Base-by-base conservation (phyloP, 176 grass and related monocot genomes). In the Luzula sylvatica region DNA sequence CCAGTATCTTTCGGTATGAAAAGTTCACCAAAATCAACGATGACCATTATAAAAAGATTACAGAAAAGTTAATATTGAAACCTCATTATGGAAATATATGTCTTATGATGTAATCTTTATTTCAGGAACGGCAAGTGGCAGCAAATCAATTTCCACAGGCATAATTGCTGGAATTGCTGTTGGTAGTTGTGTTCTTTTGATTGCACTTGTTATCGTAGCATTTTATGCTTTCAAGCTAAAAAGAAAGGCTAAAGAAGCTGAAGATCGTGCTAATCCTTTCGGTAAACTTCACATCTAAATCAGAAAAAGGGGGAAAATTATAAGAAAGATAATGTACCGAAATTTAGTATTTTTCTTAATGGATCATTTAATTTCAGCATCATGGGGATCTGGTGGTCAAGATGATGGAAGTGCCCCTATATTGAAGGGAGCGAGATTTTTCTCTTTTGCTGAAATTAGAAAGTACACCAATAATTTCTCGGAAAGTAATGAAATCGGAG, bases 371-470 rank as follows among this genome's bases (percentile, higher is more conserved):
- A 29, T 65, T 76, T 42, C 74, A 94, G 88, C 65, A 65, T 94
- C 83, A 72, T 94, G 88, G 83, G 75, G 62, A 40, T 14, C 23
- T 20, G 65, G 48, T 51, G 75, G 78, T 38, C 73, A 83, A 59
- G 69, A 87, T 55, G 73, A 53, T 7, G 72, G 83, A 68, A 58
- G 56, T 44, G 87, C 82, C 43, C 88, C 83, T 61, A 65, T 83
- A 40, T 46, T 87, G 40, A 94, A 94, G 55, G 83, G 83, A 68
- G 75, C 79, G 67, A 80, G 78, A 82, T 80, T 53, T 49, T 94
- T 94, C 63, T 68, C 83, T 44, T 81, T 72, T 69, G 83, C 87
- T 9, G 88, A 94, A 52, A 38, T 94, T 20, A 94, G 74, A 56
- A 80, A 52, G 14, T 80, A 68, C 65, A 94, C 88, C 7, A 62